Percentiles rank a stretch among this genome's conserved stretches.
These are phyloP conservation scores for Schizothecium vesticola DNA, from an alignment of 495 filamentous ascomycete genomes.

Conservation along the genomic window DNA sequence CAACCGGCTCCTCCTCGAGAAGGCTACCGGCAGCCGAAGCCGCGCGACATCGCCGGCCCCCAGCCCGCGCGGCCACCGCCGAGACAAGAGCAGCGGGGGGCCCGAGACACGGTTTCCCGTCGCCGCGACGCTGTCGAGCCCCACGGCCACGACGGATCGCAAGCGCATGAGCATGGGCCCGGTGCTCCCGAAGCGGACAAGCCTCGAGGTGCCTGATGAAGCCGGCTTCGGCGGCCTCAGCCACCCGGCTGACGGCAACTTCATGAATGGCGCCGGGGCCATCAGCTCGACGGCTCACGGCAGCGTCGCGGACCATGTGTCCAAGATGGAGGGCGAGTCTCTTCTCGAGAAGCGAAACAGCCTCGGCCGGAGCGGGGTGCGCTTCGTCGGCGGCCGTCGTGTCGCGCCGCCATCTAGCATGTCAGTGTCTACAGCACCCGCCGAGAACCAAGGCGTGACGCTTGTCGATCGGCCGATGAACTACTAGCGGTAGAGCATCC, in stretches of 20 bases:
- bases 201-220: constrained; percentile 44
- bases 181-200: constrained; percentile 38
- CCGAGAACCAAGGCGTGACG: constrained; percentile 20
- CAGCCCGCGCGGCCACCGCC: constrained; percentile 52
- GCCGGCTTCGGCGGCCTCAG: constrained; percentile 26
- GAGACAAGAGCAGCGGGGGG: constrained; percentile 77
- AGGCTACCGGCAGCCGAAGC: constrained; percentile 50
- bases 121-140: constrained; percentile 56
- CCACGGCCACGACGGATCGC: constrained; percentile 44
- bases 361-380: constrained; percentile 41
- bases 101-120: constrained; percentile 84
- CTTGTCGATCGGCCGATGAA: constrained; percentile 34
- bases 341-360: constrained; percentile 47
- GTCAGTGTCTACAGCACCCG: constrained; percentile 1
- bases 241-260: constrained; percentile 39
- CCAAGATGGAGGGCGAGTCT: constrained; percentile 34
- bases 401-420: constrained; percentile 29
- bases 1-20: constrained; percentile 71
- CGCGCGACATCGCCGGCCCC: constrained; percentile 72
- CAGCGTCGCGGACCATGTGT: constrained; percentile 30
- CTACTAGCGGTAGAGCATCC: constrained; percentile 20
- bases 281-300: constrained; percentile 23
- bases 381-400: constrained; percentile 39
- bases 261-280: constrained; percentile 17
- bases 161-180: constrained; percentile 37